A percentile compares a stretch with the other conserved stretches of the same genome.
Conservation (phyloP, 169 alveolate genomes). For the Perkinsus olseni region DNA sequence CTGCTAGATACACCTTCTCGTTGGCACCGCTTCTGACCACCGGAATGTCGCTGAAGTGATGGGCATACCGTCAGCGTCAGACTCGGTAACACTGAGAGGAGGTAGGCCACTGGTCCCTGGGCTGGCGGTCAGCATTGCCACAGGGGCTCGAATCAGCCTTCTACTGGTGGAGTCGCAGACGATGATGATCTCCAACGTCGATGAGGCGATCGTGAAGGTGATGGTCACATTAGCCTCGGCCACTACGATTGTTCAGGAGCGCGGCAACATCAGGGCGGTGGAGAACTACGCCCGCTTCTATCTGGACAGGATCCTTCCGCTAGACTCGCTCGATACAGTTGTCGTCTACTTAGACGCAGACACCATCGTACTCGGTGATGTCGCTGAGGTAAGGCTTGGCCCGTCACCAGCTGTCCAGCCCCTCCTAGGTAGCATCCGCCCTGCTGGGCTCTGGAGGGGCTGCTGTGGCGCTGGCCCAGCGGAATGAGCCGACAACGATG, state of each 20-base stretch:
- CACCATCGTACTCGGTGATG: background rate
- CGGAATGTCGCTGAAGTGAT: background rate
- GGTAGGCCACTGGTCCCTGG: too few relatives aligned
- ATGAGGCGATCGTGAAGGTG: background rate
- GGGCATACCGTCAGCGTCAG: background rate
- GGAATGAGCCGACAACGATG: background rate
- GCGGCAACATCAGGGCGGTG: background rate
- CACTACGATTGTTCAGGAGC: background rate
- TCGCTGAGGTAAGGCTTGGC: background rate
- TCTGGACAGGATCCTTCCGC: background rate
- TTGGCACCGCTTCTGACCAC: background rate
- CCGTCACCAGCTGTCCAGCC: too few relatives aligned
- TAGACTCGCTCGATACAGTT: background rate
- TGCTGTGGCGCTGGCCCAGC: background rate
- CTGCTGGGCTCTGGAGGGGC: background rate
- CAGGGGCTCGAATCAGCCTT: background rate
- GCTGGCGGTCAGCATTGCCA: too few relatives aligned
- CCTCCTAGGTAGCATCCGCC: background rate
- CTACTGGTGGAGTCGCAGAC: background rate
- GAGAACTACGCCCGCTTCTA: background rate
- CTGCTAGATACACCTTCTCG: background rate
- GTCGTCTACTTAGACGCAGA: background rate
- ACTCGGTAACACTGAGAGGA: background rate
- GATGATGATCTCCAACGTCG: background rate
- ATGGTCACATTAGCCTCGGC: background rate